Evolutionary conservation across 2,329 filamentous ascomycete species (phyloP).

Genomic region (Xylariaceae sp.): DNA sequence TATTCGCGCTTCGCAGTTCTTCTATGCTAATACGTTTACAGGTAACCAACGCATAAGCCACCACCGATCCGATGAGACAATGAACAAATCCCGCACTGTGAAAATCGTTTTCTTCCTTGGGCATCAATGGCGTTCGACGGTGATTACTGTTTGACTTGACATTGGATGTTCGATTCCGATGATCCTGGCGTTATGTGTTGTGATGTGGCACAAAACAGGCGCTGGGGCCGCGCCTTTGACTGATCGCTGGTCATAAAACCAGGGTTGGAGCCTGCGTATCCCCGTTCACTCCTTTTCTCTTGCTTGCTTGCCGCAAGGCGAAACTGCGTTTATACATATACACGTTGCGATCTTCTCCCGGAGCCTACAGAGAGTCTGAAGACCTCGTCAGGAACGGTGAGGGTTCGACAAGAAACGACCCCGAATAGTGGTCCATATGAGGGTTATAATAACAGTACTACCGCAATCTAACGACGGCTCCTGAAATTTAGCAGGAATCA

Average conservation of each 20-base stretch:
- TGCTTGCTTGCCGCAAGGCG: conserved; percentile 12
- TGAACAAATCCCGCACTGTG: conserved; percentile 32
- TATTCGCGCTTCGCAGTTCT: background rate
- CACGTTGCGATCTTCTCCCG: conserved; percentile 23
- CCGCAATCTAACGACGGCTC: conserved; percentile 17
- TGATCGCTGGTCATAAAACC: conserved; percentile 21
- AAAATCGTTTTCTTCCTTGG: conserved; percentile 29
- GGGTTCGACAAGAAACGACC: conserved; percentile 12
- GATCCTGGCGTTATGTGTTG: conserved; percentile 34
- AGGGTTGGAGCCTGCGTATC: conserved; percentile 20
- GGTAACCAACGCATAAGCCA: conserved; percentile 34
- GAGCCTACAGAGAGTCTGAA: conserved; percentile 23
- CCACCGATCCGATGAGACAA: conserved; percentile 30
- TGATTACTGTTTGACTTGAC: conserved; percentile 29
- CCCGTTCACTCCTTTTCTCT: conserved; percentile 32
- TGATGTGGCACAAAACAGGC: conserved; percentile 27
- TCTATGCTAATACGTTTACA: conserved; percentile 14
- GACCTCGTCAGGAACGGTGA: conserved; percentile 17
- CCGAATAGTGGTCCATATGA: conserved; percentile 22
- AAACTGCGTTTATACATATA: conserved; percentile 20
- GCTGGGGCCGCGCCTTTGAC: conserved; percentile 21
- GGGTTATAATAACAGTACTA: conserved; percentile 28
- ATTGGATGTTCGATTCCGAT: conserved; percentile 31
- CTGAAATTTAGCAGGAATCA: conserved; percentile 20
- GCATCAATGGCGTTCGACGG: conserved; percentile 35